Base-by-base conservation (phyloP, 1,139 yeast genomes). In the Geotrichum reessii region DNA sequence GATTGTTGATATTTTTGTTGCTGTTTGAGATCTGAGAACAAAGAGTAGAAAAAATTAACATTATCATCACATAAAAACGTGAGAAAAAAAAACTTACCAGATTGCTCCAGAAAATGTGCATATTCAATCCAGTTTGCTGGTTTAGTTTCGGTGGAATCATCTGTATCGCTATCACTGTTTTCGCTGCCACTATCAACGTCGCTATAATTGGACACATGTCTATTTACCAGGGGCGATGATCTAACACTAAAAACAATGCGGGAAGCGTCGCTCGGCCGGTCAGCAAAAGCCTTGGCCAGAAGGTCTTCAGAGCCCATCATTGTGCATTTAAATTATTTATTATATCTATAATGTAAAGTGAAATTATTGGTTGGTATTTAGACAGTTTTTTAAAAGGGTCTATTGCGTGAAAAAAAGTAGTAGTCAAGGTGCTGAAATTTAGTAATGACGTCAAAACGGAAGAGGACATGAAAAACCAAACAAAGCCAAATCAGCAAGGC, bases 271-370 rank as follows among this genome's bases (percentile, higher is more conserved):
- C 52, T 44, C 14, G 60, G 58, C 9, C 48, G 42, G 33, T 56
- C 61, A 19, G 54, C 50, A 48, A 59, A 59, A 5, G 59, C 56
- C 44, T 53, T 56, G n/a, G 61, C 58, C 47, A 59, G 50, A 12
- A 50, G 52, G 12, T 53, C 59, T n/a, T 54, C 56, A 42, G 52
- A 14, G 27, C 31, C 28, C 54, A 51, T 56, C 49, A 49, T 54
- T n/a, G 42, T 37, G 33, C 33, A 27, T 28, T 47, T 33, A 33
- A 33, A 17, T 5, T 14, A 9, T 6, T 9, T 12, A 33, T 4
- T 33, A 17, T 14, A 14, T 14, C 40, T 33, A 14, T 6, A 14
- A 6, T 14, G 6, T 33, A 17, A 14, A 9, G n/a, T 11, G n/a
- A 12, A 33, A 14, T 33, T 9, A 33, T 14, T 33, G n/a, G 40